These are phyloP conservation scores for Colletotrichum sp. DNA, from an alignment of 2,329 filamentous ascomycete genomes.

Conservation along the genomic window DNA sequence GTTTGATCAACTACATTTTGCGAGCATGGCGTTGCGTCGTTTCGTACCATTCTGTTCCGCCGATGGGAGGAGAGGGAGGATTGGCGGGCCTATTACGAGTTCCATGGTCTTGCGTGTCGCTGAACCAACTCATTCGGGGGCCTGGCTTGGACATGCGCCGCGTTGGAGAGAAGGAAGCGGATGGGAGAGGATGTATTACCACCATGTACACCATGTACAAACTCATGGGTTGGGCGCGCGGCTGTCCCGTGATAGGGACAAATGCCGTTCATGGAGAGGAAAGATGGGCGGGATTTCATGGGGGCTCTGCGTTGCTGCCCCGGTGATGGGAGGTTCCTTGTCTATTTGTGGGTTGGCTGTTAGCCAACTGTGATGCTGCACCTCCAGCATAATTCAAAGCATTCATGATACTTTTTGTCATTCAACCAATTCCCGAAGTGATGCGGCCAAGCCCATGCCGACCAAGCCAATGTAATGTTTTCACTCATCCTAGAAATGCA, in stretches of 20 bases:
- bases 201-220: neutral
- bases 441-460: too few species aligned
- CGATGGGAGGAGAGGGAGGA: neutral
- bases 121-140: neutral
- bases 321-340: neutral
- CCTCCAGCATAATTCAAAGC: constrained; percentile 7
- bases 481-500: too few species aligned
- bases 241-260: neutral
- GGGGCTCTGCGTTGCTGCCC: neutral
- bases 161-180: neutral
- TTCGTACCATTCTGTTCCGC: neutral
- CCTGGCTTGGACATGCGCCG: neutral
- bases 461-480: too few species aligned
- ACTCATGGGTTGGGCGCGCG: neutral
- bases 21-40: constrained; percentile 18
- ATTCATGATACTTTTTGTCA: neutral
- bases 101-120: neutral
- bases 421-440: too few species aligned
- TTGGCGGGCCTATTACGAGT: neutral
- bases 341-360: too few species aligned
- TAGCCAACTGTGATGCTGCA: constrained; percentile 3
- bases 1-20: constrained; percentile 2
- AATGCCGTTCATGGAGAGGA: neutral
- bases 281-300: neutral
- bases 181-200: neutral